Base-by-base conservation (phyloP, 805 yeast species). In the Wickerhamomyces alni region DNA sequence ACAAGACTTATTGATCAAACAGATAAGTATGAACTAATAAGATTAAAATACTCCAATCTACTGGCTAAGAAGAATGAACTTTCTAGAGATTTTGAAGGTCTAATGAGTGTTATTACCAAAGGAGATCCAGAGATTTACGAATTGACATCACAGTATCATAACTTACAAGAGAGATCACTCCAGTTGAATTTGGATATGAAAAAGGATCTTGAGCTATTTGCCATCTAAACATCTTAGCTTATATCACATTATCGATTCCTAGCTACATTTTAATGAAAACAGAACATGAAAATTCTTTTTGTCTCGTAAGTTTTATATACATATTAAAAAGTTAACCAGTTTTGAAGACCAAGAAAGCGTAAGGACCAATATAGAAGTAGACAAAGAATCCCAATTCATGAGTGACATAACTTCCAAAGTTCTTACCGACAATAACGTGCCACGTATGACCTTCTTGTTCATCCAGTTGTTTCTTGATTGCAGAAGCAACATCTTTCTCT, bases 381-480 rank as follows among this genome's bases (percentile, higher is more conserved):
- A 78, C 66, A 52, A 85, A 85, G 51, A 68, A 70, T 1, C 88
- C 89, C 48, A 77, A 77, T 59, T 83, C 86, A 54, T 85, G 93
- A 11, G 89, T 80, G 16, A 85, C 87, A 55, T 80, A 82, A 36
- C 83, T 74, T 4, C 93, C 91, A 60, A 84, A 85, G 50, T 79
- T 80, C 58, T 76, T 80, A 10, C 93, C 94, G 38, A 82, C 88
- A 36, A 85, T 72, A 3, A 82, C 86, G 57, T 85, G 91, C 94
- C 93, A 85, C 30, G 86, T 75, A 22, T 78, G 72, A 0, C 89
- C 91, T 43, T 69, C 74, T 34, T 67, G 59, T 35, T 71, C 69
- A 55, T 84, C 93, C 59, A 83, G 59, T 36, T 69, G 68, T 49
- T 80, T 80, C 63, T 84, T 85, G 44, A 83, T 60, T 39, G 62